phyloP scores from a whole-genome alignment of 768 basidiomycete genomes.

The Mycena olivaceomarginata region DNA sequence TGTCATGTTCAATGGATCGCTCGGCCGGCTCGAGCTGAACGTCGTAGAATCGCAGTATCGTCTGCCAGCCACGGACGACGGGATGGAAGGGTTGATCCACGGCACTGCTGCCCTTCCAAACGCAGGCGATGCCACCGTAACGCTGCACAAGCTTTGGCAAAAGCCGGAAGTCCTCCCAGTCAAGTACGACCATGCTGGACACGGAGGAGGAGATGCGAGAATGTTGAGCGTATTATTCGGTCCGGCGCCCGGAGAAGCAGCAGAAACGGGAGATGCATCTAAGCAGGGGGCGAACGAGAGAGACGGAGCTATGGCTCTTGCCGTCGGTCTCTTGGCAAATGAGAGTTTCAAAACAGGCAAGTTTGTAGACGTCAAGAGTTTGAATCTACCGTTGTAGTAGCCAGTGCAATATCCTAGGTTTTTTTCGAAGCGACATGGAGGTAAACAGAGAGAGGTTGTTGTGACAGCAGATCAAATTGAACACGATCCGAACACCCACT shows the following conservation, averaged over 20 bases:
- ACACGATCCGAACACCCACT: not conserved
- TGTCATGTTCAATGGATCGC: constrained; percentile 73
- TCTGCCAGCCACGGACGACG: constrained; percentile 51
- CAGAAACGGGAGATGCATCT: constrained; percentile 64
- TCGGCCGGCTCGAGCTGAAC: constrained; percentile 70
- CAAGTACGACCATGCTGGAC: constrained; percentile 62
- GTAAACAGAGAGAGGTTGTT: too few relatives aligned
- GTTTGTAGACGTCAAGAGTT: constrained; percentile 59
- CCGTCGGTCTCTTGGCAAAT: constrained; percentile 69
- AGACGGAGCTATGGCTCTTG: constrained; percentile 68
- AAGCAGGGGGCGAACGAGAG: constrained; percentile 67
- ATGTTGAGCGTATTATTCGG: constrained; percentile 71
- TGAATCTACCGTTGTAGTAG: constrained; percentile 52
- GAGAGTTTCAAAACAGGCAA: constrained; percentile 68
- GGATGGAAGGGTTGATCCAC: constrained; percentile 58
- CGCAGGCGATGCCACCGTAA: constrained; percentile 64
- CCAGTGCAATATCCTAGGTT: not conserved
- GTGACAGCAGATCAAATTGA: not conserved
- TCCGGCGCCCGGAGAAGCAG: constrained; percentile 62
- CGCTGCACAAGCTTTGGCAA: constrained; percentile 66
- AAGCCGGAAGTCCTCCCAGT: constrained; percentile 64
- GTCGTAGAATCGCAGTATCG: constrained; percentile 67
- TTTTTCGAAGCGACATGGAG: not conserved
- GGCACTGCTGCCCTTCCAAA: constrained; percentile 62
- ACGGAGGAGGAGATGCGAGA: constrained; percentile 69